Base-by-base conservation (phyloP, 2,329 filamentous ascomycete species). In the Scedosporium dehoogii region DNA sequence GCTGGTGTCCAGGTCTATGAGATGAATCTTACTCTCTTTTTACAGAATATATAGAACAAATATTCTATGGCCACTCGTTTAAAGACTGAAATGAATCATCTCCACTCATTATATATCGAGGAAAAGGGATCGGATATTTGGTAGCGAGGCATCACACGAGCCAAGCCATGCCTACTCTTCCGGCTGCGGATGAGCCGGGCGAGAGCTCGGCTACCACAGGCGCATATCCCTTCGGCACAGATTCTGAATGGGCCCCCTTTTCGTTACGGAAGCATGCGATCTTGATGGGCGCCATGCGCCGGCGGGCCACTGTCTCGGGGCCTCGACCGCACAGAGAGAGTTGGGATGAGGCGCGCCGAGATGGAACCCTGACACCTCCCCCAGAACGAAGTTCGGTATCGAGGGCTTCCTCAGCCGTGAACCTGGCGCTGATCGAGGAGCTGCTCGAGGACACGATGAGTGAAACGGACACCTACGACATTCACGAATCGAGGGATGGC, bases 401-500 rank as follows among this genome's bases (percentile, higher is more conserved):
- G 16, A 21, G 41, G 21, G 60, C 53, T 4, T 55, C 53, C 9
- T 58, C 60, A 4, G 42, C 38, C 7, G 23, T 62, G 14, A 62
- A 58, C 60, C 38, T 62, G 9, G 60, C 51, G 3, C 60, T 62
- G 60, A 71, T 75, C 58, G 69, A 71, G 46, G 66, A 73, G 61
- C 70, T 76, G 18, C 68, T 74, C 18, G 70, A 72, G 41, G 68
- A 72, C 21, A 71, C 72, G 18, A 63, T 73, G 53, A 68, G 76
- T 10, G 72, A 73, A 33, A 70, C 70, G 38, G 71, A 77, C 44
- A 75, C 75, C 1, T 79, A 78, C 65, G 78, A 76, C 27, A 69
- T 80, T 29, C 68, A 69, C 5, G 78, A 81, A 67, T 66, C 74
- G 18, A 71, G 78, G 38, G 78, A 80, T 65, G 75, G 76, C 60